Evolutionary conservation across 1,139 yeast species (phyloP), one percentile per base, ranked within the genome.

Genomic region (Pichiaceae sp.): DNA sequence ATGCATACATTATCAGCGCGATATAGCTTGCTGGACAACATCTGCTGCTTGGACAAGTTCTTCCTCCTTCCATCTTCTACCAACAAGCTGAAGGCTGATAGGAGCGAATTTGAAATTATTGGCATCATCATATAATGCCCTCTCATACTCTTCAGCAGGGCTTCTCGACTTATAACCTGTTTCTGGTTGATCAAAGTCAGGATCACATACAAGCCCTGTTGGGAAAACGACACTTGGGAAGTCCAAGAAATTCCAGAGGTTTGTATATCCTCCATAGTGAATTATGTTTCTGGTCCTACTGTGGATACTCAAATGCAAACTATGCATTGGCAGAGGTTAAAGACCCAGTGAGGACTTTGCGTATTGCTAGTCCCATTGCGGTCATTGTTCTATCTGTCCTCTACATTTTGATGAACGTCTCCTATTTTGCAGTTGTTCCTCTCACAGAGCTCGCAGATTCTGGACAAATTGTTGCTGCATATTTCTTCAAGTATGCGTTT

Each of bases 221-320:
- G 78, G 81, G 57, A 75, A 62, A 1, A 66, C 65, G 38, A 73
- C 66, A 32, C 70, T 63, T 27, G 82, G 78, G 45, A 70, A 65
- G 49, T 76, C 83, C 45, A 75, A 56, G 35, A 75, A 50, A 50
- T 76, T 76, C 67, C 73, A 78, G 46, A 76, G 66, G 0, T 79
- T 57, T 12, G 84, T 76, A 60, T 78, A 78, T 2, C 81, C 75
- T 86, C 87, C 78, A 19, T 36, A 36, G n/a, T 14, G 29, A 14
- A 76, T n/a, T n/a, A n/a, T n/a, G n/a, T n/a, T n/a, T 68, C 4
- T 66, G 66, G 44, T 59, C 69, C 2, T 66, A 60, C 40, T 59
- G 66, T 42, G 70, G 70, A 32, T 50, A 64, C 17, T 53, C 50
- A 5, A 64, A 64, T 42, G 61, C 62, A 2, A 56, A 65, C 39